Evolutionary conservation across 192 early-diverging fungal species (phyloP).

Genomic region (Dispira simplex): DNA sequence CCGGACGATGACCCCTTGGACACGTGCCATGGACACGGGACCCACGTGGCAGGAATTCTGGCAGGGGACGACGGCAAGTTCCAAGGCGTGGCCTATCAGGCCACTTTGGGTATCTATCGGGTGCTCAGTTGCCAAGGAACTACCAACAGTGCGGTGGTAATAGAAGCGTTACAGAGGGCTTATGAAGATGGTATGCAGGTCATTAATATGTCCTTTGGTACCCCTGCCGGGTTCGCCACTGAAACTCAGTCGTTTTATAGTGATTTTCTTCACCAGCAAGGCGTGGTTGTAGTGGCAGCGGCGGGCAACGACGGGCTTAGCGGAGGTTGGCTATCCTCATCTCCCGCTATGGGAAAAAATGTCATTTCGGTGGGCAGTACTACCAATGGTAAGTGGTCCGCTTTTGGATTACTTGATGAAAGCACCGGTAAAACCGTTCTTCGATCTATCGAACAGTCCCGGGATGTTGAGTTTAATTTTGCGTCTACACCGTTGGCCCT

Average conservation of each 20-base stretch:
- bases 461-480: too few relatives aligned
- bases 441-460: background rate
- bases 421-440: too few relatives aligned
- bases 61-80: conserved; percentile 48
- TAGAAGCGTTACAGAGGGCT: conserved; percentile 61
- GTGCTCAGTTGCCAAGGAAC: conserved; percentile 63
- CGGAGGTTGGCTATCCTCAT: background rate
- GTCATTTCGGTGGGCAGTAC: too few relatives aligned
- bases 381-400: too few relatives aligned
- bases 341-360: background rate
- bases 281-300: conserved; percentile 5
- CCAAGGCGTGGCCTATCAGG: conserved; percentile 72
- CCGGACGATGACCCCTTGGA: conserved; percentile 39
- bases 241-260: background rate
- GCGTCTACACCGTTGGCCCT: too few relatives aligned
- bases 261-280: background rate
- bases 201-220: conserved; percentile 77
- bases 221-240: conserved; percentile 22
- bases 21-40: too few relatives aligned
- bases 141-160: conserved; percentile 53
- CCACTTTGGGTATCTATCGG: conserved; percentile 62
- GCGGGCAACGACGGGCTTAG: background rate
- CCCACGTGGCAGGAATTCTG: too few relatives aligned
- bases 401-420: background rate
- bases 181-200: conserved; percentile 56